phyloP scores from a whole-genome alignment of 176 grass and related monocot genomes.

The Tillandsia leiboldiana region DNA sequence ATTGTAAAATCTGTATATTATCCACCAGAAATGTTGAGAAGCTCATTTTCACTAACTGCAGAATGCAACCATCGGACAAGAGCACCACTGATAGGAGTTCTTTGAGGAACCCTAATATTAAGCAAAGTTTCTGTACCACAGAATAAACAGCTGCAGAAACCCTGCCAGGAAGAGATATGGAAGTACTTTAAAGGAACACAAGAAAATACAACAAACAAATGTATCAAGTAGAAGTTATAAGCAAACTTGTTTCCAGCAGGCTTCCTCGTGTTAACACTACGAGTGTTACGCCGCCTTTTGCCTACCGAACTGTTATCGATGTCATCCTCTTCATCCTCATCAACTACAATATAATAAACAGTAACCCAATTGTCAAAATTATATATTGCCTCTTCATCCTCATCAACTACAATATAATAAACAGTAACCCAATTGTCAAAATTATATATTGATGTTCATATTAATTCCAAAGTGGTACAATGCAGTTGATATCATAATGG shows the following conservation, averaged over 20 bases:
- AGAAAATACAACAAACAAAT: constrained; percentile 15
- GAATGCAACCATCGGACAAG: constrained; percentile 87
- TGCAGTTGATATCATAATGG: no score
- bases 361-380: constrained; percentile 10
- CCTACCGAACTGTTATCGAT: constrained; percentile 57
- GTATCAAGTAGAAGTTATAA: constrained; percentile 15
- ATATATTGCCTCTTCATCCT: constrained; percentile 45
- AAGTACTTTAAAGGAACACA: constrained; percentile 10
- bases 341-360: constrained; percentile 41
- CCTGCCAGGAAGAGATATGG: constrained; percentile 37
- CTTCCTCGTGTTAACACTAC: constrained; percentile 55
- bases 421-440: constrained; percentile 8
- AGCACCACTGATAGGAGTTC: constrained; percentile 71
- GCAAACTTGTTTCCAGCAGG: constrained; percentile 65
- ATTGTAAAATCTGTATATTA: constrained; percentile 89
- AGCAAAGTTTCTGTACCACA: constrained; percentile 86
- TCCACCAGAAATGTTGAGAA: constrained; percentile 98
- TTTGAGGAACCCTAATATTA: constrained; percentile 86
- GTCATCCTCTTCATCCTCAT: constrained; percentile 71
- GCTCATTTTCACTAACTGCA: constrained; percentile 94
- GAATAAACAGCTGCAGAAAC: constrained; percentile 58
- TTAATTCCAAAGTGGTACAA: no score
- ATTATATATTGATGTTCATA: neutral
- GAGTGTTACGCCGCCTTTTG: constrained; percentile 64
- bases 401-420: constrained; percentile 55